phyloP scores from a whole-genome alignment of 2,329 filamentous ascomycete species.

The Pseudocercospora macadamiae region DNA sequence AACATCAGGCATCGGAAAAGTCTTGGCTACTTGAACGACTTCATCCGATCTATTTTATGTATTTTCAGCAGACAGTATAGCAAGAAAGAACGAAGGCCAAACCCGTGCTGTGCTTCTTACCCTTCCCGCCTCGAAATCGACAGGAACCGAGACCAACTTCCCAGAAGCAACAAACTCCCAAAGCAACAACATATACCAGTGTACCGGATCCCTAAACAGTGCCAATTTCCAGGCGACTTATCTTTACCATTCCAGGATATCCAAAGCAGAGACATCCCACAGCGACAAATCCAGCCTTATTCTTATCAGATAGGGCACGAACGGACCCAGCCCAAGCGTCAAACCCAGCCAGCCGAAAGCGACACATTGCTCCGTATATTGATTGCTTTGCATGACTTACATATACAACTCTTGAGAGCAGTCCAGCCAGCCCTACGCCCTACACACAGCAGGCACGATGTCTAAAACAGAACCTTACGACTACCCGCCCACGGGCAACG shows the following conservation, averaged over 20 bases:
- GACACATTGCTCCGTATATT: constrained; percentile 16
- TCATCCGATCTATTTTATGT: background rate
- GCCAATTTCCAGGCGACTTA: background rate
- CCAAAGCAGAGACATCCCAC: constrained; percentile 17
- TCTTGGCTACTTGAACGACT: background rate
- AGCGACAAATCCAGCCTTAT: constrained; percentile 15
- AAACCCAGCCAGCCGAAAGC: constrained; percentile 18
- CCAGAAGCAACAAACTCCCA: constrained; percentile 9
- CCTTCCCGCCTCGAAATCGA: constrained; percentile 2
- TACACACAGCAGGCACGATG: constrained; percentile 11
- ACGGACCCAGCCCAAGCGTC: constrained; percentile 19
- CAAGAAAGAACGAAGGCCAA: background rate
- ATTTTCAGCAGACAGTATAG: constrained; percentile 2
- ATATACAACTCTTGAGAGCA: background rate
- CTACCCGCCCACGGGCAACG: constrained; percentile 14
- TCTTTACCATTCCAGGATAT: constrained; percentile 3
- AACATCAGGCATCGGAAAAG: background rate
- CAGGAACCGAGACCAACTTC: constrained; percentile 7
- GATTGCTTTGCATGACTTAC: constrained; percentile 14
- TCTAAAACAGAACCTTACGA: constrained; percentile 19
- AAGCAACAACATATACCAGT: background rate
- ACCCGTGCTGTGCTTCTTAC: background rate
- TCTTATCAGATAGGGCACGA: constrained; percentile 18
- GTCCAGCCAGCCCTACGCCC: constrained; percentile 4
- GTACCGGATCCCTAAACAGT: background rate